Evolutionary conservation across 345 rosid genomes (phyloP), one percentile per base, ranked within the genome.

Genomic region (Barbarea vulgaris): DNA sequence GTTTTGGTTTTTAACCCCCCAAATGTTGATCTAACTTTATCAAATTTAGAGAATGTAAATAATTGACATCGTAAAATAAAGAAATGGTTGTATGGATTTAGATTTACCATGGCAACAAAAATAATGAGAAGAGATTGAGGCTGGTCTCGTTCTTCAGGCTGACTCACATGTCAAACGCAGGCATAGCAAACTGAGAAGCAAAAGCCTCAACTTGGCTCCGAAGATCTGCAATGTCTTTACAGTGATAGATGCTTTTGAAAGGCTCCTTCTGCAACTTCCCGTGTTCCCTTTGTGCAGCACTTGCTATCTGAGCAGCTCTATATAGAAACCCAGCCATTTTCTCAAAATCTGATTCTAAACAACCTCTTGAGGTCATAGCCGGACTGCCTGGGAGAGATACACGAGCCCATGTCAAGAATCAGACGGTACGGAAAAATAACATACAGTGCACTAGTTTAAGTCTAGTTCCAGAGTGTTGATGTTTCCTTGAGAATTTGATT

Each of bases 331-430:
- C 96, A 1, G 94, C 93, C 70, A 93, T 85, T 31, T 79, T 85
- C 80, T 93, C 93, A 30, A 91, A 93, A 85, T 93, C 97, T 60
- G 91, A 67, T 85, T 93, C 96, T 65, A 91, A 78, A 79, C 98
- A 91, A 33, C 97, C 97, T 71, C 97, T 89, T 34, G 97, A 87
- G 55, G 96, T 93, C 98, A 93, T 93, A 17, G 94, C 96, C 65
- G 97, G 97, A 80, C 97, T 86, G 15, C 98, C 98, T 91, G 84
- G 28, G 46, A 55, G 14, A 75, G 25, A 64, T 57, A 39, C 77
- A 47, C 9, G 11, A 47, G 12, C 25, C 34, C 34, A 36, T 24
- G 70, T 55, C 18, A 44, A 56, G 12, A 59, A 31, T 9, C 39
- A 47, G 9, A 53, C 66, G 51, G 7, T 22, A 59, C 21, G 10